Evolutionary conservation across 345 rosid genomes (phyloP).

Genomic region (Viola odorata): DNA sequence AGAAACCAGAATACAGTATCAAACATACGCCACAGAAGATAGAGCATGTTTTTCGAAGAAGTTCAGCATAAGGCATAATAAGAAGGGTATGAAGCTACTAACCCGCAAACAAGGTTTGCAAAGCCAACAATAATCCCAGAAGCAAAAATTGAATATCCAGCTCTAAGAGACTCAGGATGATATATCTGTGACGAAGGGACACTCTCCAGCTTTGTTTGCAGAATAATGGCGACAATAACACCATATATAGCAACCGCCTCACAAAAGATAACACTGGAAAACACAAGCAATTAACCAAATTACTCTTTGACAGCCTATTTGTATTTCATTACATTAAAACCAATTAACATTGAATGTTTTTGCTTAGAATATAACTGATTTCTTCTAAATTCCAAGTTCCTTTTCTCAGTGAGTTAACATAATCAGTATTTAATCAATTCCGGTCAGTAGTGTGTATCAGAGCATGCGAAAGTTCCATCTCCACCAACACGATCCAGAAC

Average conservation of each 20-base stretch:
- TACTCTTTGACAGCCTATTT: too few species aligned
- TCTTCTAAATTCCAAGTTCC: too few species aligned
- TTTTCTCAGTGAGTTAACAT: too few species aligned
- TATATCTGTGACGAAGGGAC: slow-evolving; percentile 67
- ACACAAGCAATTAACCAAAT: neutral
- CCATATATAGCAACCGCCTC: slow-evolving; percentile 99
- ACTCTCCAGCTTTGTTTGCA: slow-evolving; percentile 95
- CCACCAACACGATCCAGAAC: neutral
- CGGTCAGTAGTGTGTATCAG: too few species aligned
- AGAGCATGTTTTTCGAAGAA: neutral
- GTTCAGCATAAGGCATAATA: neutral
- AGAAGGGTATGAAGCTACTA: slow-evolving; percentile 23
- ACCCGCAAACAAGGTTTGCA: slow-evolving; percentile 99
- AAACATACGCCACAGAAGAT: too few species aligned
- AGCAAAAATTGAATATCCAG: slow-evolving; percentile 98
- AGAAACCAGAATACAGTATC: neutral
- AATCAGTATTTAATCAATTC: too few species aligned
- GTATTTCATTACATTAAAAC: too few species aligned
- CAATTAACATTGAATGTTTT: too few species aligned
- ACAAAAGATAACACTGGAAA: slow-evolving; percentile 86
- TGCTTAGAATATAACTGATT: too few species aligned
- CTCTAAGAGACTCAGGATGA: slow-evolving; percentile 92
- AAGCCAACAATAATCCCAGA: slow-evolving; percentile 98
- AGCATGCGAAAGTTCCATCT: neutral
- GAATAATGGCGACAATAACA: slow-evolving; percentile 90